Percentiles rank a stretch among this genome's conserved stretches.
phyloP scores from a whole-genome alignment of 1,284 basidiomycete species.

The Leccinum ponderosum region DNA sequence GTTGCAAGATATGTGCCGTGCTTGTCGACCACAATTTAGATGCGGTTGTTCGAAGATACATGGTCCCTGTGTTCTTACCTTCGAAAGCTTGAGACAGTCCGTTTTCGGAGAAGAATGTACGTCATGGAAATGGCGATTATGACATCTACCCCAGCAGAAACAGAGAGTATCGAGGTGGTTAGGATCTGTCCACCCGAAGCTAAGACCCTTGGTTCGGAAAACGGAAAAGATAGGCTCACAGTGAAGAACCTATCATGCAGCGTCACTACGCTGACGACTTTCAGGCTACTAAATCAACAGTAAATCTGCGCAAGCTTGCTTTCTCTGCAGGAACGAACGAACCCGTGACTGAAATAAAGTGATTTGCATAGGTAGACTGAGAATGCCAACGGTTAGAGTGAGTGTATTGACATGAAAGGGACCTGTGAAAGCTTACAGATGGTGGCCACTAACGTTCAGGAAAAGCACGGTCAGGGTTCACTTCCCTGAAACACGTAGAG shows the following conservation, averaged over 20 bases:
- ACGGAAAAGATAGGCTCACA: not conserved
- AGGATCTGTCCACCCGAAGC: not conserved
- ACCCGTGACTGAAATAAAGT: not conserved
- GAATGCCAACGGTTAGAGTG: not conserved
- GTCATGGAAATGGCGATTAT: conserved; percentile 8
- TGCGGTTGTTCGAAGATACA: not conserved
- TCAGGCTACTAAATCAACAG: not conserved
- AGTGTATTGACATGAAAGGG: no score
- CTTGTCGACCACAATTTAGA: not conserved
- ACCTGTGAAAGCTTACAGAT: conserved; percentile 1
- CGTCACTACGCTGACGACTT: not conserved
- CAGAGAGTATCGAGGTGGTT: not conserved
- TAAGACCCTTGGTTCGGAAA: not conserved
- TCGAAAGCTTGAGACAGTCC: not conserved
- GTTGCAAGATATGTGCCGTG: conserved; percentile 6
- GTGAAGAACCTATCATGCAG: not conserved
- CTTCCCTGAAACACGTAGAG: no score
- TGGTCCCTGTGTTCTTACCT: not conserved
- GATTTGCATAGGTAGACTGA: not conserved
- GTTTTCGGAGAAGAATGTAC: conserved; percentile 6
- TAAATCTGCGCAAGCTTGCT: not conserved
- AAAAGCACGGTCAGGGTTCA: not conserved
- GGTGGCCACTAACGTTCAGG: not conserved
- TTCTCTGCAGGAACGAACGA: not conserved
- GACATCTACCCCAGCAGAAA: conserved; percentile 8